Base-by-base conservation (phyloP, 2,329 filamentous ascomycete genomes). In the Eutypa lata region DNA sequence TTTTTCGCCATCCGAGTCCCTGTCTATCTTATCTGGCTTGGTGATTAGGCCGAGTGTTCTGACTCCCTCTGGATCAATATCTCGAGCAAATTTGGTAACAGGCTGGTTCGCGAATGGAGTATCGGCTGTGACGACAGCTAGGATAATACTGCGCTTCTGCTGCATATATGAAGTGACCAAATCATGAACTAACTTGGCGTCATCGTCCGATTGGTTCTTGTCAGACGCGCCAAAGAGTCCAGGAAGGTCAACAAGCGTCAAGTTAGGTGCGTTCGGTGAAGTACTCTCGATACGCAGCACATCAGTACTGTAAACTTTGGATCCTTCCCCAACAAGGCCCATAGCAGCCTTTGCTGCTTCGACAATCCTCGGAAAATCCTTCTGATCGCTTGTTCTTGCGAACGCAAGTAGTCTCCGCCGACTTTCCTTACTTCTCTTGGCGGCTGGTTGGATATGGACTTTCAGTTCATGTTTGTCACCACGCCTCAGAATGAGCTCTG, bases 401-500 rank as follows among this genome's bases (percentile, higher is more conserved):
- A 73, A 73, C 3, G 53, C 47, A 18, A 31, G 33, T 18, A 65
- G 50, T 8, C 51, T 50, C n/a, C 28, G 48, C 47, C 53, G 55
- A 40, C 63, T 60, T 6, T 56, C 24, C 22, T 58, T 53, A 22
- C 28, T 52, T 28, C 61, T 54, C 42, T 33, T 50, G 2, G 40
- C 31, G 26, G 54, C 46, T 1, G 63, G 61, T 43, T 61, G 56
- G 19, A 65, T 65, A 16, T 56, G 57, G 2, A 64, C 57, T 24
- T 53, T 56, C 35, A 74, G 67, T 50, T 56, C 56, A n/a, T 47
- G 50, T 0, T 66, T 53, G 0, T 66, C 54, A 0, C 66, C 50
- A 2, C 76, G 74, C 3, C 81, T 76, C 2, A 86, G 71, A 16
- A 82, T 71, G n/a, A 86, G 67, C 62, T 86, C 80, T 0, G 81